Conservation (phyloP, 208 protist genomes). For the Acanthamoeba lenticulata region DNA sequence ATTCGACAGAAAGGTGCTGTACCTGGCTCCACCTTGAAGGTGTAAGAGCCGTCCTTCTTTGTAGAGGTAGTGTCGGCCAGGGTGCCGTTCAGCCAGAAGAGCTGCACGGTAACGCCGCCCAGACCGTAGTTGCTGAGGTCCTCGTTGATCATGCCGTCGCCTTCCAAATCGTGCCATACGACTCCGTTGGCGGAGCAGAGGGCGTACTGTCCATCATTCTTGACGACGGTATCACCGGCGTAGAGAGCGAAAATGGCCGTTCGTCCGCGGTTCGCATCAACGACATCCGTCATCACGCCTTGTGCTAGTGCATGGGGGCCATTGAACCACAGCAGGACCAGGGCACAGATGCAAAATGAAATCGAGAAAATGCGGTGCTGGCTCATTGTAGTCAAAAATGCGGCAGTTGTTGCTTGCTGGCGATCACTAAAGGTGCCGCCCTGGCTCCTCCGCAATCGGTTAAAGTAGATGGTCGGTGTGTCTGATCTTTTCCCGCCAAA, state of each 20-base stretch:
- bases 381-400: not conserved
- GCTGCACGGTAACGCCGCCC: not conserved
- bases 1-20: not conserved
- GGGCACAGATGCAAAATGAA: not conserved
- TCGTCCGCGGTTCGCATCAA: not conserved
- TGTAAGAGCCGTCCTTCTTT: constrained; percentile 45
- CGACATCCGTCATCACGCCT: constrained; percentile 5
- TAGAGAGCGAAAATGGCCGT: constrained; percentile 30
- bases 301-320: not conserved
- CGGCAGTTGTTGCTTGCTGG: not conserved
- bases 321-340: not conserved
- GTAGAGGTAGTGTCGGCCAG: not conserved
- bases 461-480: not conserved
- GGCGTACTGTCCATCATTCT: constrained; percentile 55
- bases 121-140: not conserved
- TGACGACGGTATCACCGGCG: constrained; percentile 22
- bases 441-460: not conserved
- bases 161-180: constrained; percentile 40
- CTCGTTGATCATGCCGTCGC: constrained; percentile 57
- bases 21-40: constrained; percentile 56
- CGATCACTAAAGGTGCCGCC: not conserved
- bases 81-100: constrained; percentile 29
- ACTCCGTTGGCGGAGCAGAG: constrained; percentile 59
- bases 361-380: not conserved
- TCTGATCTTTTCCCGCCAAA: not conserved